A percentile compares a stretch with the other conserved stretches of the same genome.
Evolutionary conservation across 495 filamentous ascomycete genomes (phyloP).

Genomic region (Penicillium ochrochloron): DNA sequence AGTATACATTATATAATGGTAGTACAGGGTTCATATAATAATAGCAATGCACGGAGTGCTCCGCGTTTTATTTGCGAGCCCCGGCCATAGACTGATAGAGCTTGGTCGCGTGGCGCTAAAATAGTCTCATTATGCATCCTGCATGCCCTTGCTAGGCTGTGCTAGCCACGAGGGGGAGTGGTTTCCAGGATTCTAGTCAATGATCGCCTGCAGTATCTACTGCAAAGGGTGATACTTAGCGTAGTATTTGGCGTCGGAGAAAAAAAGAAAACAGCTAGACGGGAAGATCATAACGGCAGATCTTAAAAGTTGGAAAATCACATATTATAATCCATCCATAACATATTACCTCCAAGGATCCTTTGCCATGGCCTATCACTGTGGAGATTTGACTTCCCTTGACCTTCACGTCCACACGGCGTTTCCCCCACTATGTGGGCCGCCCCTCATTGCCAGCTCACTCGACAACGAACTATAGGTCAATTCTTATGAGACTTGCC

Average conservation of each 20-base stretch:
- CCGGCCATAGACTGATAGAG: not conserved
- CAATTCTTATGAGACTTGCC: not conserved
- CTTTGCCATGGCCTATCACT: not conserved
- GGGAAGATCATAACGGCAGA: not conserved
- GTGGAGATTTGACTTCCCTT: conserved; percentile 2
- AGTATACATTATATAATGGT: too few relatives aligned
- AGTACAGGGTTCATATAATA: too few relatives aligned
- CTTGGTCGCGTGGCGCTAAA: not conserved
- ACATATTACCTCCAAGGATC: not conserved
- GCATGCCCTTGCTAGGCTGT: conserved; percentile 2
- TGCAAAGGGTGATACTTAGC: not conserved
- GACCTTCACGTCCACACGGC: not conserved
- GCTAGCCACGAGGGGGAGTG: conserved; percentile 3
- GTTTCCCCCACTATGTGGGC: not conserved
- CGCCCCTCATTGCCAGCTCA: conserved; percentile 1
- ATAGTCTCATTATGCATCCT: not conserved
- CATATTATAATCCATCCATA: not conserved
- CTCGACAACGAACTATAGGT: not conserved
- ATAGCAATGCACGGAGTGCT: not conserved
- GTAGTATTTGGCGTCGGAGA: not conserved
- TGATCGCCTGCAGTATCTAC: not conserved
- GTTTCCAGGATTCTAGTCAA: not conserved
- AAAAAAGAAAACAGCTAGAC: not conserved
- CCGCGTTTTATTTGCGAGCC: not conserved
- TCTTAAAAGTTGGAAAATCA: not conserved